Evolutionary conservation across 371 early-diverging fungal genomes (phyloP), one percentile per base, ranked within the genome.

Genomic region (Actinomucor elegans): DNA sequence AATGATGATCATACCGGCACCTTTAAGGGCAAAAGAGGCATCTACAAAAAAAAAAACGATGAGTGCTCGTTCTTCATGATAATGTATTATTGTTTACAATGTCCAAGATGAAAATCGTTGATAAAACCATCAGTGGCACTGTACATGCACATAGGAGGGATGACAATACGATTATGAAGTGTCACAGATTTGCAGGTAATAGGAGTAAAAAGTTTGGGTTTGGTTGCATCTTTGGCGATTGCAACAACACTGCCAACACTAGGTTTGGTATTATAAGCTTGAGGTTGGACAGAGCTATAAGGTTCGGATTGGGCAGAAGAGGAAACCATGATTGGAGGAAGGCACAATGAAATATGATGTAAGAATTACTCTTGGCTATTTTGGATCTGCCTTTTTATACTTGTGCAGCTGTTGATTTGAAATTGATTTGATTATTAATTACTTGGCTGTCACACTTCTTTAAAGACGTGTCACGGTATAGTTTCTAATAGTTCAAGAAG

Each of bases 61-160:
- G 11, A 11, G 90, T 88, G 56, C 1, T 81, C 73, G 12, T 75
- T n/a, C n/a, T n/a, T n/a, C n/a, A n/a, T n/a, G n/a, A 77, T 9
- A 92, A 86, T 0, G 70, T 87, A 20, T 80, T 74, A 14, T 90
- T 80, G 51, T 84, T 72, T 41, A 41, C 41, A 27, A 81, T 74
- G 24, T 71, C 73, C 88, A 89, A 90, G 55, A 49, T 91, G 93
- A 54, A 73, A 36, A 63, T 81, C 64, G 12, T 63, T 63, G 12
- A 57, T 42, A 3, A 49, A 23, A 33, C 64, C 64, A 17, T 63
- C 64, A 17, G 27, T 36, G 9, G 54, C 42, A 40, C 66, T 70
- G 41, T 74, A 83, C 72, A 63, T 61, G 55, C 82, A 88, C 94
- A 94, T 94, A 15, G 95, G 94, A 18, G 90, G 79, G 12, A 94